phyloP scores from a whole-genome alignment of 306 rosid species.

The Dalbergia cultrata region DNA sequence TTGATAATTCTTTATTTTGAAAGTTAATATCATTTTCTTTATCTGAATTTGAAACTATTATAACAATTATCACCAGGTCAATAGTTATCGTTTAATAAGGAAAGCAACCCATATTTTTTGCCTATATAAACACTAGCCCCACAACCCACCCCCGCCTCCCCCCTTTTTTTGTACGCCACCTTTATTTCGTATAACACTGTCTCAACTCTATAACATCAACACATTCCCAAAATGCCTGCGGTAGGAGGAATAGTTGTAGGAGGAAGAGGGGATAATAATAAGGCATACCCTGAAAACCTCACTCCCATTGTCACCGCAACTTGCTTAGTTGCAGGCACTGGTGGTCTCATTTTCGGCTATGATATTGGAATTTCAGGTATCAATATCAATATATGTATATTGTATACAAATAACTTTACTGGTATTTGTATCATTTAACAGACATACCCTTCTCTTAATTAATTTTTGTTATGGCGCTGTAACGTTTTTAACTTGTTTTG shows the following conservation, averaged over 20 bases:
- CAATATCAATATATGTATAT: too few species aligned
- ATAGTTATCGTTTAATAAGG: not conserved
- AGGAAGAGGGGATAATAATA: constrained; percentile 16
- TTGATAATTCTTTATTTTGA: too few species aligned
- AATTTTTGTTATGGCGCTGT: too few species aligned
- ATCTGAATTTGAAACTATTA: too few species aligned
- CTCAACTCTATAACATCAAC: not conserved
- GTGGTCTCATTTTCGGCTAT: constrained; percentile 91
- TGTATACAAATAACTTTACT: too few species aligned
- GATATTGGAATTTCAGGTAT: constrained; percentile 95
- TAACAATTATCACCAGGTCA: not conserved
- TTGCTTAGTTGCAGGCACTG: constrained; percentile 91
- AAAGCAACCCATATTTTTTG: not conserved
- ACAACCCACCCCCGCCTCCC: too few species aligned
- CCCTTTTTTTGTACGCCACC: not conserved
- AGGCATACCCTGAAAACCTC: constrained; percentile 77
- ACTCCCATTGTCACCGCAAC: constrained; percentile 74
- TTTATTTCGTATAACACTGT: not conserved
- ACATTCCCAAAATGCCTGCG: constrained; percentile 67
- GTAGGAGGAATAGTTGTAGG: constrained; percentile 53
- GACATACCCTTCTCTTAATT: too few species aligned
- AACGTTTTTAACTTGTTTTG: too few species aligned
- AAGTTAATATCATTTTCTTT: too few species aligned
- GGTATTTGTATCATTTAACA: too few species aligned
- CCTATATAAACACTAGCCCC: not conserved